phyloP scores from a whole-genome alignment of 2,329 filamentous ascomycete species.

The Colletotrichum eremochloae region DNA sequence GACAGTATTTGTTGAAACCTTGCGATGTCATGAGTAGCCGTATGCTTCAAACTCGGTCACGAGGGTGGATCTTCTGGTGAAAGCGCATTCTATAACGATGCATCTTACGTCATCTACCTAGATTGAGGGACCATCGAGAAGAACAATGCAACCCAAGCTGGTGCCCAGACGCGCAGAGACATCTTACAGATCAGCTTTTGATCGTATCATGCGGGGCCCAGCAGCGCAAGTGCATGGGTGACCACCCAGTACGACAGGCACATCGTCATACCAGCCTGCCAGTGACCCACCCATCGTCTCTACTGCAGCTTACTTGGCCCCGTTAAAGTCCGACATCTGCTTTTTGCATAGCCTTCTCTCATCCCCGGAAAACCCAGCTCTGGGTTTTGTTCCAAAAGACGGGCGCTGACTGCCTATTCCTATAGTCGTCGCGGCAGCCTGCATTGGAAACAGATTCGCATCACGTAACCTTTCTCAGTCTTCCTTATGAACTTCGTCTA shows the following conservation, averaged over 20 bases:
- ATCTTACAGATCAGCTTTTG: conserved; percentile 1
- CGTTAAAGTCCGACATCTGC: not conserved
- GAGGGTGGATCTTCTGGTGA: conserved; percentile 29
- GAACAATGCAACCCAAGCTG: conserved; percentile 1
- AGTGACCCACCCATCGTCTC: conserved; percentile 12
- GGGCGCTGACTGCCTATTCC: conserved; percentile 12
- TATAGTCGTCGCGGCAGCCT: conserved; percentile 14
- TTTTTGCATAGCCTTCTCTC: not conserved
- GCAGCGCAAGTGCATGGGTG: conserved; percentile 8
- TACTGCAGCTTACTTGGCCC: not conserved
- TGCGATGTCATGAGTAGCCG: not conserved
- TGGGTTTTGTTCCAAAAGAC: not conserved
- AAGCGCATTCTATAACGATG: not conserved
- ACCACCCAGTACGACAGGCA: conserved; percentile 16
- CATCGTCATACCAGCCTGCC: conserved; percentile 6
- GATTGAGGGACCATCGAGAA: not conserved
- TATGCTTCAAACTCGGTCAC: conserved; percentile 1
- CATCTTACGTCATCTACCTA: conserved; percentile 11
- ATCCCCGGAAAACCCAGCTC: not conserved
- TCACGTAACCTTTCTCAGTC: conserved; percentile 43
- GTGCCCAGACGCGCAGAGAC: not conserved
- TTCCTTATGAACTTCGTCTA: conserved; percentile 49
- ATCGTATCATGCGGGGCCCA: not conserved
- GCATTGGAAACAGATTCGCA: not conserved
- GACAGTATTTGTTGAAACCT: not conserved